Evolutionary conservation across 2,329 filamentous ascomycete genomes (phyloP), one percentile per base, ranked within the genome.

Genomic region (Coniochaeta sp.): DNA sequence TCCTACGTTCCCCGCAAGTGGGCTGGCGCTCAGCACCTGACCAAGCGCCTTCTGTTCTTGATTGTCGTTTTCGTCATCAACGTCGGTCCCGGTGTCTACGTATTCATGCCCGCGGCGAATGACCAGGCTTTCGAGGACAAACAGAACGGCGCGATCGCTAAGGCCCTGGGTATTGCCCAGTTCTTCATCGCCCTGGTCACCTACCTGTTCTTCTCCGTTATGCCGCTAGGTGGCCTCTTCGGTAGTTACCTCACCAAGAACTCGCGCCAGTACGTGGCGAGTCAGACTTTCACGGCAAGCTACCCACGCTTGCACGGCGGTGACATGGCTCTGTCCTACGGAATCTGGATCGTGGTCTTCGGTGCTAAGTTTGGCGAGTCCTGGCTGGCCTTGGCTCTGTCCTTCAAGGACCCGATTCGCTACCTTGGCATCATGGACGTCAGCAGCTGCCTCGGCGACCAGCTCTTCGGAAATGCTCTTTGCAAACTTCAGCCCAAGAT

Each of bases 291-390:
- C 67, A 99, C 94, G 0, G 94, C 95, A 30, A 96, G 91, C 67
- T 99, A 86, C 68, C 91, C 94, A 9, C 85, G 82, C 14, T 82
- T 99, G 13, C 75, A 78, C 38, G 94, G 94, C 51, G 96, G 96
- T 59, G 91, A 97, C 67, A 91, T 94, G 83, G 94, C 91, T 76
- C 91, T 99, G 88, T 99, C 94, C 0, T 97, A 91, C 63, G 91
- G 92, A 65, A 74, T 99, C 1, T 99, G 94, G 94, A 72, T 89
- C 6, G 77, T 85, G 51, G 91, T 99, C 47, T 97, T 97, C 61
- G 89, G 85, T 52, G 86, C 88, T 58, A 99, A 99, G 73, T 81
- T 99, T 61, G 82, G 85, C 49, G 92, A 96, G 69, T 97, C 95
- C 0, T 99, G 97, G 72, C 83, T 87, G 66, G 96, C 94, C 76